Base-by-base conservation (phyloP, 2,329 filamentous ascomycete species). In the Cytospora piceae region DNA sequence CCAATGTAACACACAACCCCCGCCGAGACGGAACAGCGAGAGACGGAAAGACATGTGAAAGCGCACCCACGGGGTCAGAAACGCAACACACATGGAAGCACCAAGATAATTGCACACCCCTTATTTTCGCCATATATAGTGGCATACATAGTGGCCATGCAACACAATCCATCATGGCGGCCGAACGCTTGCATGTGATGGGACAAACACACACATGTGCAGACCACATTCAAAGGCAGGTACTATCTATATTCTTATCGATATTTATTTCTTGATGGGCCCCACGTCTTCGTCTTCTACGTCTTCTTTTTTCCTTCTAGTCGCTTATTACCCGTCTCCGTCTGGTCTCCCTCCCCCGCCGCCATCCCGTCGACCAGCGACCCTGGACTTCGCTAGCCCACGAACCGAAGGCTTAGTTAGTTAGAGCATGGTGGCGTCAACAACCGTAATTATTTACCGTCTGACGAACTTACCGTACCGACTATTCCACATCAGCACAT, bases 1-100 rank as follows among this genome's bases (percentile, higher is more conserved):
- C 29, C 32, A 56, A 39, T 7, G 60, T 62, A 51, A 54, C 60
- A 62, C 60, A 57, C 29, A 62, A 22, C 32, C 52, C 42, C 22
- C 9, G n/a, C 24, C 52, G 39, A 54, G 37, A 37, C 9, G 42
- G 42, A n/a, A 20, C 5, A 49, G n/a, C 8, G 20, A 17, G 37
- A 42, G 39, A 42, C n/a, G 27, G 9, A 49, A 29, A 24, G 31
- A 42, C 60, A 63, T 63, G 60, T 63, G 60, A 63, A 57, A 57
- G 53, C 22, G 15, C 60, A 49, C 53, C n/a, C 31, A 27, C 37
- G 37, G 37, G 3, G 17, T 34, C 20, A 55, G 29, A 15, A 34
- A 34, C 9, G n/a, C 53, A 52, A 34, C 32, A 49, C 51, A 34
- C 27, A 51, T 56, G 60, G 42, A 62, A 29, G 42, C 60, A 37